phyloP scores from a whole-genome alignment of 495 filamentous ascomycete genomes.

The Penicillium herquei region DNA sequence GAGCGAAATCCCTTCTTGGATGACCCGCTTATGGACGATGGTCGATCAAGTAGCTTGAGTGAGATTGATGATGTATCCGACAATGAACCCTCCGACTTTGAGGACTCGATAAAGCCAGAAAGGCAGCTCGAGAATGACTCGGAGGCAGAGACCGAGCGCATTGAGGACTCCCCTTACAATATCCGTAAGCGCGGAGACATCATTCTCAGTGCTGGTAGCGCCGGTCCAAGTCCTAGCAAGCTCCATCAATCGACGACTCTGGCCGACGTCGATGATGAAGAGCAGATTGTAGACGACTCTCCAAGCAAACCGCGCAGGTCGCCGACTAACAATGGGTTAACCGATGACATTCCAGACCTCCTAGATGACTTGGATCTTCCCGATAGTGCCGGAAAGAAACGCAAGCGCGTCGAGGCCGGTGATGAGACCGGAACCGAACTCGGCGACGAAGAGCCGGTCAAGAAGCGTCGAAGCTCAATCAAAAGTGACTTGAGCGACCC shows the following conservation, averaged over 20 bases:
- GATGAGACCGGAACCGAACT: slow-evolving; percentile 41
- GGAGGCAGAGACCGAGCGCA: slow-evolving; percentile 95
- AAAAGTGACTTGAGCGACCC: slow-evolving; percentile 46
- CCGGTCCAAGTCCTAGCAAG: slow-evolving; percentile 67
- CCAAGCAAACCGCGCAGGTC: slow-evolving; percentile 38
- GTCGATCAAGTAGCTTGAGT: slow-evolving; percentile 75
- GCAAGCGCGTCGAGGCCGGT: slow-evolving; percentile 45
- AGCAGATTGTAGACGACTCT: slow-evolving; percentile 37
- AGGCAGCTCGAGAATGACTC: slow-evolving; percentile 69
- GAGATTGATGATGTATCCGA: slow-evolving; percentile 80
- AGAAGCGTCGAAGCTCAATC: slow-evolving; percentile 46
- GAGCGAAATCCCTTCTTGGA: slow-evolving; percentile 39
- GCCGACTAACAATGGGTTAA: slow-evolving; percentile 32
- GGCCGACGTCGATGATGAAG: slow-evolving; percentile 44
- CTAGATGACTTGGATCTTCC: slow-evolving; percentile 34
- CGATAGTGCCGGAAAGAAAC: slow-evolving; percentile 41
- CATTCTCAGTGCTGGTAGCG: slow-evolving; percentile 47
- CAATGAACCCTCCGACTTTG: slow-evolving; percentile 57
- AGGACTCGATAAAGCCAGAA: slow-evolving; percentile 40
- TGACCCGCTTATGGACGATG: slow-evolving; percentile 43
- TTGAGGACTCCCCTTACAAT: slow-evolving; percentile 88
- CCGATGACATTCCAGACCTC: slow-evolving; percentile 21
- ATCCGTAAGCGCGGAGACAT: slow-evolving; percentile 58
- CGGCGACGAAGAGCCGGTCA: slow-evolving; percentile 42
- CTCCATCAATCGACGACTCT: slow-evolving; percentile 53